Base-by-base conservation (phyloP, 176 grass and related monocot genomes). In the Melocanna baccifera region DNA sequence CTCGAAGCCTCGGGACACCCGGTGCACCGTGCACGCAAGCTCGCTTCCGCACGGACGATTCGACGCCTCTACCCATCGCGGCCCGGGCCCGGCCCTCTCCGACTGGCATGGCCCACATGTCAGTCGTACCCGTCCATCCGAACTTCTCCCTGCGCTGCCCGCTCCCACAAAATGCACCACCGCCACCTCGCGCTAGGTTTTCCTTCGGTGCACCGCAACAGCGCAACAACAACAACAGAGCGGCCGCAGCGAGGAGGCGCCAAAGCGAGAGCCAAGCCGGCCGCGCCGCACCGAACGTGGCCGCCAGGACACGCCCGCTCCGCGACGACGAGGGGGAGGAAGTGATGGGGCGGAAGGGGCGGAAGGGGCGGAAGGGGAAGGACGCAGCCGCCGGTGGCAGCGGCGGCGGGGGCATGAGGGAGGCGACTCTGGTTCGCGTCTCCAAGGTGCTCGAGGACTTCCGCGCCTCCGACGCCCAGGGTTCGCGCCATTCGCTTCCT, bases 391-490 rank as follows among this genome's bases (percentile, higher is more conserved):
- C 0, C 15, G 45, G 28, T 1, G 76, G 45, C 73, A 47, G 78
- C 15, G 76, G 22, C 12, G 41, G 15, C 41, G 39, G 42, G 4
- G 47, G 50, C 11, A 48, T 95, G 43, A 83, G n/a, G 20, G 87
- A 95, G 85, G 71, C 69, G 26, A 85, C 70, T 69, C 26, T 81
- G 39, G 29, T 93, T n/a, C 72, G 77, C 53, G 77, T 95, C 67
- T 48, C 12, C 13, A 89, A 74, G 56, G 29, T 25, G 79, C 80
- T 98, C 22, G 81, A 92, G 67, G 87, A 93, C 22, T 95, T 98
- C 76, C 87, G 67, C 62, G 79, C 62, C 42, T 93, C 93, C 45
- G 69, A 95, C 23, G 82, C 68, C 13, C 28, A 89, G 71, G 96
- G 96, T 98, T 86, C 62, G 86, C 57, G 5, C 46, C 65, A 45